Percentiles rank a stretch among this genome's conserved stretches.
Evolutionary conservation across 768 basidiomycete species (phyloP).

Genomic region (Russula vinacea): DNA sequence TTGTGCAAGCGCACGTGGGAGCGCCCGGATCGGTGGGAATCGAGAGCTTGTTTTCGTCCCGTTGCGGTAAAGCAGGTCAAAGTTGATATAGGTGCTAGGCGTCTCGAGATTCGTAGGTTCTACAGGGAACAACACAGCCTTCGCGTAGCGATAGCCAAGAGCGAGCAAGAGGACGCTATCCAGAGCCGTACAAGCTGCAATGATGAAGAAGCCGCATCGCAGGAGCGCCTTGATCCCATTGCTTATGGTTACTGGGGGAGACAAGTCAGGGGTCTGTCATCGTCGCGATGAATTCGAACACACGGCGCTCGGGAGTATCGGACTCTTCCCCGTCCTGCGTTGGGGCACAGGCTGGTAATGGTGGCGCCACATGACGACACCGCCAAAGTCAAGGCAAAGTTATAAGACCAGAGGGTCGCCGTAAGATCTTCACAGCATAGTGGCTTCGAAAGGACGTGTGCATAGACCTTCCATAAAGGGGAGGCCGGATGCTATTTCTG

Average conservation of each 20-base stretch:
- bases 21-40: conserved; percentile 1
- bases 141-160: conserved; percentile 15
- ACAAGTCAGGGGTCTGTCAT: background rate
- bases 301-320: conserved; percentile 3
- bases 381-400: background rate
- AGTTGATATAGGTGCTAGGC: conserved; percentile 20
- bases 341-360: conserved; percentile 8
- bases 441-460: no score
- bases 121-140: background rate
- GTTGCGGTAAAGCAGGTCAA: conserved; percentile 18
- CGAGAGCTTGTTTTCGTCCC: conserved; percentile 11
- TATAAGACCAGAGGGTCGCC: background rate
- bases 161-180: conserved; percentile 11
- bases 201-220: background rate
- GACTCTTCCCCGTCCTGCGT: background rate
- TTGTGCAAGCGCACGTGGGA: conserved; percentile 6
- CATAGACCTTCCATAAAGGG: background rate
- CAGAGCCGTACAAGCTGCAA: background rate
- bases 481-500: background rate
- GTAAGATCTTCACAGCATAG: no score
- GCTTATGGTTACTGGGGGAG: background rate
- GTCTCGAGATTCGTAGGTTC: conserved; percentile 2
- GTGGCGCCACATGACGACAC: conserved; percentile 4
- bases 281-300: background rate
- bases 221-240: conserved; percentile 5